Evolutionary conservation across 75 land plant species (phyloP), one percentile per base, ranked within the genome.

Genomic region (Pseudotsuga menziesii): DNA sequence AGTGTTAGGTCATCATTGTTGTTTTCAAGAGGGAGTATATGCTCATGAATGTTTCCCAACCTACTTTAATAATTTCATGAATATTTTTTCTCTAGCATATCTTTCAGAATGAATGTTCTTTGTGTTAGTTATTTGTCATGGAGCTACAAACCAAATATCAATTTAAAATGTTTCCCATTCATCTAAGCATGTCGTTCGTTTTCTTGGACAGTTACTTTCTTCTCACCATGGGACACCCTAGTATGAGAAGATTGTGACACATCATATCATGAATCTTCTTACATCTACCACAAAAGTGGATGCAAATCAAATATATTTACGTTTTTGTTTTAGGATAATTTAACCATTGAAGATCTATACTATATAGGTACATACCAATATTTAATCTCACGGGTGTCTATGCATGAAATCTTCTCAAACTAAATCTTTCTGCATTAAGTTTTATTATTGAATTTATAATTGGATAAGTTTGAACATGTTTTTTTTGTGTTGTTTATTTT

Each of bases 241-340:
- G 70, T 81, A 76, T 78, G 98, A 93, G 29, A 92, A 89, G 56
- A 88, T 48, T 19, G 66, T 86, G 54, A 86, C 86, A 6, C 94
- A 79, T 64, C 88, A 76, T 82, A 92, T 96, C 69, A 88, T 97
- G 60, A 91, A 97, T 82, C 85, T 97, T 61, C 91, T 80, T 11
- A 90, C 92, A 54, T 92, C 99, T 54, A 91, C 98, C 4, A 92
- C 94, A 77, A 97, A 97, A 81, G 88, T 97, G 55, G 98, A 95
- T 83, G 95, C 98, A 32, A 96, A 97, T 32, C 95, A 97, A 75
- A 76, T 87, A 80, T 95, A 97, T 82, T 79, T 97, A 58, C 89
- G 96, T 7, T 92, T 97, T 79, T 97, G 99, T 79, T 97, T 97
- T 77, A 85, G 99, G 78, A 92, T 97, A 74, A 94, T 97, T 25